Evolutionary conservation across 768 basidiomycete genomes (phyloP).

Genomic region (Trametes cinnabarina): DNA sequence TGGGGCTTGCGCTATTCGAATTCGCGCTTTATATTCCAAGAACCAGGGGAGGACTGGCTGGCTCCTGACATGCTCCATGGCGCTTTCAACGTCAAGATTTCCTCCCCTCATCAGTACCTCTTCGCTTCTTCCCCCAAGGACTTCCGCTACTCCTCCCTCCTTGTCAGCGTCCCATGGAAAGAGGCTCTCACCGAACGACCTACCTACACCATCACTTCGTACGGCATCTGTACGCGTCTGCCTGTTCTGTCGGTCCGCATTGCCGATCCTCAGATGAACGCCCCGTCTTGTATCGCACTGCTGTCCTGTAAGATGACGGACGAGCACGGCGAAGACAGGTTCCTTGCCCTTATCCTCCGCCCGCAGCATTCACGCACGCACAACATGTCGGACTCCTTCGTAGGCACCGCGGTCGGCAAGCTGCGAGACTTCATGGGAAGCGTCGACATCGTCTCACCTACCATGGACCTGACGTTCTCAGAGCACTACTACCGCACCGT

Average conservation of each 20-base stretch:
- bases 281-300: neutral
- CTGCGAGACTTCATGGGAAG: neutral
- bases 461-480: neutral
- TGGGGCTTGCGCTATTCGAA: constrained; percentile 1
- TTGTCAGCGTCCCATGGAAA: neutral
- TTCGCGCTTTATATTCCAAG: neutral
- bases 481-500: constrained; percentile 3
- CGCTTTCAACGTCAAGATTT: neutral
- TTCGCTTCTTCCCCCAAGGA: constrained; percentile 3
- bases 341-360: constrained; percentile 2
- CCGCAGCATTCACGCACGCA: neutral
- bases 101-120: neutral
- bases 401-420: neutral
- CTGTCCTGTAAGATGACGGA: constrained; percentile 2
- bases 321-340: neutral
- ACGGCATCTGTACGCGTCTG: constrained; percentile 3
- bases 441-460: neutral
- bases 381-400: neutral
- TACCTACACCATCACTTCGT: constrained; percentile 4
- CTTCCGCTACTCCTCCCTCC: neutral
- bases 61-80: neutral
- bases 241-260: neutral
- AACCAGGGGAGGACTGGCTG: neutral
- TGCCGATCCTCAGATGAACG: neutral
- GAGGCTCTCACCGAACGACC: neutral